Percentiles rank a stretch among this genome's conserved stretches.
phyloP scores from a whole-genome alignment of 345 rosid species.

The Corchorus olitorius region DNA sequence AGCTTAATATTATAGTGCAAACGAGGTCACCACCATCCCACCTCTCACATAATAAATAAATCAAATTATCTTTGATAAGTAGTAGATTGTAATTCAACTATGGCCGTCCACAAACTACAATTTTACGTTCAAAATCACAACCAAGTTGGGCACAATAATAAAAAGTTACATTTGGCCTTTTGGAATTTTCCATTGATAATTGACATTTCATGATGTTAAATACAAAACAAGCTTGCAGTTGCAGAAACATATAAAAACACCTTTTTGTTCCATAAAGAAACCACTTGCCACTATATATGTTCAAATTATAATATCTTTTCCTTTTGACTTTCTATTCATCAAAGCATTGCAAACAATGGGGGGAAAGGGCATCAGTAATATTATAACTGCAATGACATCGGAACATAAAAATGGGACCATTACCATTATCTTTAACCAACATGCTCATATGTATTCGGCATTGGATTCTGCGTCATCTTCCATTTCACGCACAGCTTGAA shows the following conservation, averaged over 20 bases:
- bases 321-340: constrained; percentile 30
- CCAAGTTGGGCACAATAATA: neutral
- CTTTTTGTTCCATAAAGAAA: constrained; percentile 13
- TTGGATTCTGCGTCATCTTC: constrained; percentile 53
- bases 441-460: constrained; percentile 22
- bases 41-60: neutral
- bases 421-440: constrained; percentile 10
- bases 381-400: neutral
- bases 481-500: constrained; percentile 54
- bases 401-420: constrained; percentile 10
- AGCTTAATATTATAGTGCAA: neutral
- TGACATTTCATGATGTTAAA: constrained; percentile 15
- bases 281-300: neutral
- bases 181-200: neutral
- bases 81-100: neutral
- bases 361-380: constrained; percentile 8
- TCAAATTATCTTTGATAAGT: neutral
- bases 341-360: constrained; percentile 30
- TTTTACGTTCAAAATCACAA: neutral
- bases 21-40: neutral
- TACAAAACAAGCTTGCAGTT: constrained; percentile 16
- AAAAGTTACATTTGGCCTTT: neutral
- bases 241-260: neutral
- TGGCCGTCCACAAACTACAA: neutral
- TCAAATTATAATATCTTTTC: neutral